A percentile compares a stretch with the other conserved stretches of the same genome.
These are phyloP conservation scores for Chytriomyces sp. DNA, from an alignment of 192 early-diverging fungal species.

Conservation along the genomic window DNA sequence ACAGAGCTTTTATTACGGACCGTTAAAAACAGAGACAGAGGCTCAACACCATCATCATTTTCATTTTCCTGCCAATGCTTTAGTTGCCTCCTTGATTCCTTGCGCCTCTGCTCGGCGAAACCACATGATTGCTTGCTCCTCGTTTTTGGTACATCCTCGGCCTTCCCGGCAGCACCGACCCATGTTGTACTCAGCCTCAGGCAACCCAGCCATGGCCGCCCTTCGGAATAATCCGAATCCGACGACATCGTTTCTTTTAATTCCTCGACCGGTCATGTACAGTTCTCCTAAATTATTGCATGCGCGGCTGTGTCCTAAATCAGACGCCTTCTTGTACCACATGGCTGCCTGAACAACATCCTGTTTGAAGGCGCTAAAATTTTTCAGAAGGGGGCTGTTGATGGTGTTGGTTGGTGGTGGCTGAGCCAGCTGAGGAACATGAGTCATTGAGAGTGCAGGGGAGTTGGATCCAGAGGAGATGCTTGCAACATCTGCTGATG, in stretches of 20 bases:
- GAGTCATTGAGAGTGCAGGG: neutral
- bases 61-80: constrained; percentile 21
- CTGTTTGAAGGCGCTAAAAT: constrained; percentile 38
- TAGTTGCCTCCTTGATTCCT: constrained; percentile 38
- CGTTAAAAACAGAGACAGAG: neutral
- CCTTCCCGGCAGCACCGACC: constrained; percentile 39
- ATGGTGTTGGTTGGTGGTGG: constrained; percentile 21
- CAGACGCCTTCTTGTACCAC: constrained; percentile 39
- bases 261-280: constrained; percentile 38
- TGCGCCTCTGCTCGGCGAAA: constrained; percentile 32
- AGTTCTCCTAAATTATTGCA: constrained; percentile 39
- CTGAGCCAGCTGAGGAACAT: constrained; percentile 5
- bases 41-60: constrained; percentile 1
- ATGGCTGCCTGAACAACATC: constrained; percentile 35
- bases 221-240: constrained; percentile 35
- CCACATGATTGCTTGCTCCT: constrained; percentile 39
- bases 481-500: neutral
- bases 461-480: neutral
- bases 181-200: constrained; percentile 41
- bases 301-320: constrained; percentile 29
- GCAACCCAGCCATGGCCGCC: constrained; percentile 36
- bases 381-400: constrained; percentile 30
- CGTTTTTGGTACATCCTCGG: constrained; percentile 31
- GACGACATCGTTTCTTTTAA: constrained; percentile 27
- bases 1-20: too few species aligned